Evolutionary conservation across 1,139 yeast genomes (phyloP).

Genomic region (Yamadazyma atlantica): DNA sequence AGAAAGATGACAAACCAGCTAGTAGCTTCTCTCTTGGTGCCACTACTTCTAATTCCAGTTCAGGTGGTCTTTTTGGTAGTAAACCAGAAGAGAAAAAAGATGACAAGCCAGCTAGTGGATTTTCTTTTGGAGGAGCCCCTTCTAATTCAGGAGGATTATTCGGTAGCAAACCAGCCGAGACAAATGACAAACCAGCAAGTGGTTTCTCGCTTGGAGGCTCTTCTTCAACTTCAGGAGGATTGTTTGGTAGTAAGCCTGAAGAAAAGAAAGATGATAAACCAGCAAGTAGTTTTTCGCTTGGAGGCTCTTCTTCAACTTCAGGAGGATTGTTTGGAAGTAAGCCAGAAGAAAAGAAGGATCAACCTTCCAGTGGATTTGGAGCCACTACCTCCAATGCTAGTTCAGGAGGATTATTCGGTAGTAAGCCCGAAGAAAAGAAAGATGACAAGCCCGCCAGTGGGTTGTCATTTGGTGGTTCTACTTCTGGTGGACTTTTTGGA

Average conservation of each 20-base stretch:
- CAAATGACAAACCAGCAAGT: slow-evolving; percentile 16
- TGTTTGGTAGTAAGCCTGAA: slow-evolving; percentile 20
- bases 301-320: too few species aligned
- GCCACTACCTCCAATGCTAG: background rate
- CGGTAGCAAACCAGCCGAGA: slow-evolving; percentile 17
- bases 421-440: slow-evolving; percentile 12
- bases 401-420: slow-evolving; percentile 19
- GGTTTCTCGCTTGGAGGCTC: slow-evolving; percentile 5
- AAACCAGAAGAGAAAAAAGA: slow-evolving; percentile 13
- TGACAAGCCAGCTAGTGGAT: slow-evolving; percentile 16
- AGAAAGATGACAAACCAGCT: slow-evolving; percentile 21
- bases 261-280: slow-evolving; percentile 15
- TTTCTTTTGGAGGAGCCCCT: slow-evolving; percentile 5
- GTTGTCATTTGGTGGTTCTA: slow-evolving; percentile 9
- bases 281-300: slow-evolving; percentile 25
- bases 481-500: slow-evolving; percentile 8
- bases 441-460: slow-evolving; percentile 6
- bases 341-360: slow-evolving; percentile 12
- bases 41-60: slow-evolving; percentile 1
- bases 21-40: slow-evolving; percentile 27
- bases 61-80: slow-evolving; percentile 16
- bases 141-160: slow-evolving; percentile 14
- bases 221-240: slow-evolving; percentile 6
- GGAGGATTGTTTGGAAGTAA: slow-evolving; percentile 8
- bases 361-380: slow-evolving; percentile 13